These are phyloP conservation scores for Hammondia hammondi DNA, from an alignment of 169 alveolate genomes.

Conservation along the genomic window DNA sequence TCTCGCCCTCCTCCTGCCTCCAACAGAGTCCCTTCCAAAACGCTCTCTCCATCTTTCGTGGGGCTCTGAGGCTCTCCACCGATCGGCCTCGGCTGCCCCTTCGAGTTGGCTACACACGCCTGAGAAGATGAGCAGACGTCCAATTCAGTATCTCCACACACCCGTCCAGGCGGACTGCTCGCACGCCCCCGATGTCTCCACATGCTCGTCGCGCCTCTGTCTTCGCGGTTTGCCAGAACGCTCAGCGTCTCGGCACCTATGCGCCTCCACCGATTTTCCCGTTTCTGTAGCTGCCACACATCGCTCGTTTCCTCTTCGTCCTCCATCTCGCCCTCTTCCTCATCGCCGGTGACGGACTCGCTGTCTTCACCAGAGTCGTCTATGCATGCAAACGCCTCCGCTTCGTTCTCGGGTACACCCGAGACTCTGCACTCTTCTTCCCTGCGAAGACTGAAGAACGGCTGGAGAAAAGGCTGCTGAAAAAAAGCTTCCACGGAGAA, in stretches of 20 bases:
- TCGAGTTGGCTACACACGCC: neutral
- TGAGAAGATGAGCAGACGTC: neutral
- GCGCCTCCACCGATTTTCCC: conserved; percentile 35
- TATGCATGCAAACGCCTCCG: neutral
- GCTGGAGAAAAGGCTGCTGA: neutral
- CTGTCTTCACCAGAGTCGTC: neutral
- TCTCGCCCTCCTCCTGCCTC: neutral
- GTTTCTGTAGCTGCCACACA: neutral
- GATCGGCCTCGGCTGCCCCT: neutral
- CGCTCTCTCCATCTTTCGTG: no score
- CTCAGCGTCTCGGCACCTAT: neutral
- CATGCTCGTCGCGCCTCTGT: neutral
- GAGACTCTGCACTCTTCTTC: neutral
- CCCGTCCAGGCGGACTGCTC: neutral
- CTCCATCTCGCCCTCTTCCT: conserved; percentile 26
- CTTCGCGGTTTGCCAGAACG: neutral
- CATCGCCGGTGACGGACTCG: neutral
- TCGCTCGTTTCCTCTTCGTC: neutral
- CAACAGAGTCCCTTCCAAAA: neutral
- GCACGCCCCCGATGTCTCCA: neutral
- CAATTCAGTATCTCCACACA: neutral
- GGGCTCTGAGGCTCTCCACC: neutral
- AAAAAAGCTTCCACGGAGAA: conserved; percentile 20
- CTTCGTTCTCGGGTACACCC: neutral
- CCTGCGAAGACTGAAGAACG: neutral